These are phyloP conservation scores for Cymbopogon flexuosus DNA, from an alignment of 202 grass and related monocot species.

Conservation along the genomic window DNA sequence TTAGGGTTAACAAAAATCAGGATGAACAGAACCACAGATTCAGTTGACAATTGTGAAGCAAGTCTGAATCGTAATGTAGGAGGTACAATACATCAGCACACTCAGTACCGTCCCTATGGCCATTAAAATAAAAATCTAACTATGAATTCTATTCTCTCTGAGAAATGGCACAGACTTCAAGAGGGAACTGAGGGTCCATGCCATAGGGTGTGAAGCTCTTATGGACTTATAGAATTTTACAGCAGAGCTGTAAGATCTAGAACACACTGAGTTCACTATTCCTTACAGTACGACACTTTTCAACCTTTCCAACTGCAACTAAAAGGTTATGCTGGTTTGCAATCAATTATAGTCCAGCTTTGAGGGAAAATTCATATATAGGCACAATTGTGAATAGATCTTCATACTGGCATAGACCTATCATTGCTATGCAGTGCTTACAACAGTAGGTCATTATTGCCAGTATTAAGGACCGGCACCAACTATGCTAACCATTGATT, in stretches of 20 bases:
- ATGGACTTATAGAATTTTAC: conserved; percentile 7
- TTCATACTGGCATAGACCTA: conserved; percentile 6
- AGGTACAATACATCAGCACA: background rate
- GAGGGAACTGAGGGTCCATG: background rate
- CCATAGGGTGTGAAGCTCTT: background rate
- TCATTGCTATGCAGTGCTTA: background rate
- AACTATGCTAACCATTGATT: conserved; percentile 19
- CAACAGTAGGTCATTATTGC: conserved; percentile 18
- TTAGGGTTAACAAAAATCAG: conserved; percentile 8
- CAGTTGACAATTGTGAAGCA: conserved; percentile 11
- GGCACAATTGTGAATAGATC: background rate
- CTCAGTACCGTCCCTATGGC: background rate
- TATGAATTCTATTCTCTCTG: background rate
- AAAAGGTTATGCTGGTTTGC: background rate
- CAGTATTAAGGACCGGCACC: conserved; percentile 20
- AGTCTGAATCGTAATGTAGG: background rate
- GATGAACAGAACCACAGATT: conserved; percentile 20
- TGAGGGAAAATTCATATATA: background rate
- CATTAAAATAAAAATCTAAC: background rate
- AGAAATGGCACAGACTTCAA: background rate
- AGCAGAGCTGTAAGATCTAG: conserved; percentile 23
- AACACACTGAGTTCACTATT: conserved; percentile 22
- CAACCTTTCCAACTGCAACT: conserved; percentile 12
- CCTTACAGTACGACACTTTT: background rate
- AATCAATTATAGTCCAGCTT: background rate